A percentile compares a stretch with the other conserved stretches of the same genome.
These are phyloP conservation scores for Macrotyloma uniflorum DNA, from an alignment of 306 rosid species.

Conservation along the genomic window DNA sequence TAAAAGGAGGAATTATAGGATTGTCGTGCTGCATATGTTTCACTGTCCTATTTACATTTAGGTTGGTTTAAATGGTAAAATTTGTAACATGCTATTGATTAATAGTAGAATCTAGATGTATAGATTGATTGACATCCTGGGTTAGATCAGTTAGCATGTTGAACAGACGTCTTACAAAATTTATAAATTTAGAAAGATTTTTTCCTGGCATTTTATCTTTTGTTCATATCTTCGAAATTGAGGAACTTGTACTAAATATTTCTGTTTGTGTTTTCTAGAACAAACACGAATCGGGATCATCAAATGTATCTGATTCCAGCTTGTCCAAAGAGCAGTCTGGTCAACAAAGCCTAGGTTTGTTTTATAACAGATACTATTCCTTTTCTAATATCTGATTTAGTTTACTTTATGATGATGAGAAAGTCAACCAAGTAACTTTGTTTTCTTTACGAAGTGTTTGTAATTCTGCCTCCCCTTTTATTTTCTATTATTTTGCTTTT, in stretches of 20 bases:
- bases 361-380: not conserved
- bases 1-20: not conserved
- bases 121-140: constrained; percentile 19
- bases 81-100: not conserved
- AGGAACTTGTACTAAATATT: not conserved
- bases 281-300: constrained; percentile 50
- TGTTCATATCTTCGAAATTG: not conserved
- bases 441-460: not conserved
- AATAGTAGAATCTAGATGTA: not conserved
- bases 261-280: constrained; percentile 45
- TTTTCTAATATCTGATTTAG: not conserved
- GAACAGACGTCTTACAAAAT: not conserved
- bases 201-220: not conserved
- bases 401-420: not conserved
- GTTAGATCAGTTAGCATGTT: constrained; percentile 8
- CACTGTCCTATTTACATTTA: not conserved
- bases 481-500: not conserved
- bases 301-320: constrained; percentile 61
- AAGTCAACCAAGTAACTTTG: not conserved
- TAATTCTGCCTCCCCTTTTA: not conserved
- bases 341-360: constrained; percentile 57
- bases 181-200: constrained; percentile 5
- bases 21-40: not conserved
- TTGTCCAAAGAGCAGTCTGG: constrained; percentile 55
- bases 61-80: not conserved